Evolutionary conservation across 495 filamentous ascomycete species (phyloP).

Genomic region (Neohortaea acidophila): DNA sequence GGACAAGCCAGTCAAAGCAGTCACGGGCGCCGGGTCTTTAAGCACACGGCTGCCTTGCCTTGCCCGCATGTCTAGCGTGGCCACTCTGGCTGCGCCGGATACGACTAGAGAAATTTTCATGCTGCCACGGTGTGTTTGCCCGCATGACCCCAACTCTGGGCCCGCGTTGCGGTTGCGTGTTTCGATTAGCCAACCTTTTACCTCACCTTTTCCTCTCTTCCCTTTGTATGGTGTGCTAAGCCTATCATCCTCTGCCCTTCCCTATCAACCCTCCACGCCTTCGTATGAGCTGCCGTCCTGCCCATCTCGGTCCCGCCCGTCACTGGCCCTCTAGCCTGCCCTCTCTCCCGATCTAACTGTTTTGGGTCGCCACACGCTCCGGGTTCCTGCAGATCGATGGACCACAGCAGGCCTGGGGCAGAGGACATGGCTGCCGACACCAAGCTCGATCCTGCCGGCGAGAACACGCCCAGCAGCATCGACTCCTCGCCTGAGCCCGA

Average conservation of each 20-base stretch:
- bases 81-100: too few species aligned
- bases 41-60: too few species aligned
- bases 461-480: constrained; percentile 27
- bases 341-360: constrained; percentile 8
- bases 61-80: too few species aligned
- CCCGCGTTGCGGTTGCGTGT: constrained; percentile 11
- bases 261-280: constrained; percentile 19
- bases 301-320: background rate
- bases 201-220: constrained; percentile 21
- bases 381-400: constrained; percentile 27
- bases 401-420: constrained; percentile 10
- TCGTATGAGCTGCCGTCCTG: background rate
- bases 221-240: constrained; percentile 5
- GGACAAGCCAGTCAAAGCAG: too few species aligned
- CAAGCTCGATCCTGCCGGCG: constrained; percentile 22
- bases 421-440: constrained; percentile 22
- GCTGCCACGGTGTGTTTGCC: too few species aligned
- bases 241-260: constrained; percentile 18
- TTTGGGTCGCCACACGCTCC: constrained; percentile 17
- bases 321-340: constrained; percentile 4
- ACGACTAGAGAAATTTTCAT: too few species aligned
- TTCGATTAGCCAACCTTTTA: constrained; percentile 30
- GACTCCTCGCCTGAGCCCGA: constrained; percentile 40
- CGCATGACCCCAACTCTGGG: constrained; percentile 4
- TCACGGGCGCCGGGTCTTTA: too few species aligned